Conservation (phyloP, 345 rosid genomes). For the Tarenaya hassleriana region DNA sequence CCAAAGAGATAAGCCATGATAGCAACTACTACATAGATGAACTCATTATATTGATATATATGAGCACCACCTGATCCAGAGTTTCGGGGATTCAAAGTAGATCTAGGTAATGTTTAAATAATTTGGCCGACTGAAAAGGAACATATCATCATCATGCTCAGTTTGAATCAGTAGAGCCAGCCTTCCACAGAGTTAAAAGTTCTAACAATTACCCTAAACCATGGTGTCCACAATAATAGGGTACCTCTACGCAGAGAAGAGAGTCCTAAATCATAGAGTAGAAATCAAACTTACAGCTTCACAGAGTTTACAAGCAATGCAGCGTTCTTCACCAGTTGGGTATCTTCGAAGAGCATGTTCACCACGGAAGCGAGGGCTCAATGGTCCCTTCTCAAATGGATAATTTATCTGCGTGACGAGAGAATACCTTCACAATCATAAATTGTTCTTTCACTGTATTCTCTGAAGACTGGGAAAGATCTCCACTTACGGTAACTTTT, state of each 20-base stretch:
- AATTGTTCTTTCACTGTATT: slow-evolving; percentile 3
- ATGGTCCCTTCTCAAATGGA: slow-evolving; percentile 97
- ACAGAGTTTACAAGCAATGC: slow-evolving; percentile 99
- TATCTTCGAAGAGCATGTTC: slow-evolving; percentile 94
- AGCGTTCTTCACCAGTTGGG: slow-evolving; percentile 94
- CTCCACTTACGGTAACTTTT: slow-evolving; percentile 81
- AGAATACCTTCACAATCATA: slow-evolving; percentile 7
- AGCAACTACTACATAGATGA: not conserved
- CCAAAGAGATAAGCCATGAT: slow-evolving; percentile 7
- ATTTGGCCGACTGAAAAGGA: no score
- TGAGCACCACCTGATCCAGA: slow-evolving; percentile 1
- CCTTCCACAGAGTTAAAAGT: no score
- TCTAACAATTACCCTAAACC: no score
- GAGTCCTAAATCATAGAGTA: not conserved
- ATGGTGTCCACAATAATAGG: no score
- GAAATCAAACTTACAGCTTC: slow-evolving; percentile 70
- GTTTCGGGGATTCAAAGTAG: not conserved
- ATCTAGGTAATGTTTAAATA: slow-evolving; percentile 5
- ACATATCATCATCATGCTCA: no score
- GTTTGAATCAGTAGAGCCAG: no score
- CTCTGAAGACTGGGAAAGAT: slow-evolving; percentile 4
- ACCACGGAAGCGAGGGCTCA: slow-evolving; percentile 97
- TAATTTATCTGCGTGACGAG: slow-evolving; percentile 71
- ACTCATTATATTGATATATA: not conserved
- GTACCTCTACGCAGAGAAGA: no score